Evolutionary conservation across 805 yeast genomes (phyloP), one percentile per base, ranked within the genome.

Genomic region (Cyberlindnera lachancei): DNA sequence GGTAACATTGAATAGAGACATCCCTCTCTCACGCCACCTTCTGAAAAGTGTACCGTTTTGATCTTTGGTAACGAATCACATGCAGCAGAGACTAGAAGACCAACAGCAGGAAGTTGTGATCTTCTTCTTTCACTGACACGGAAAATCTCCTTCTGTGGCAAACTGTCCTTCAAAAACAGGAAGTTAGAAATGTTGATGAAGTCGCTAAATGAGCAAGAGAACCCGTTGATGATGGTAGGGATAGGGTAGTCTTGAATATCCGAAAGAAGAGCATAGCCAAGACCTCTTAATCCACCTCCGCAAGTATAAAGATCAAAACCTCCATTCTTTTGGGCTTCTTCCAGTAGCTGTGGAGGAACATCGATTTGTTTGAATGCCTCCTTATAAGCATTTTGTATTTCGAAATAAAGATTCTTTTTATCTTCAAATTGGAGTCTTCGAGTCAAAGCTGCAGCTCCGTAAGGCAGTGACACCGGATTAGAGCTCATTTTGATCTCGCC

Each of bases 11-110:
- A 73, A 49, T 73, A 81, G 23, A 82, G 47, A 2, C 77, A 75
- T 38, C 90, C 90, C 56, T 81, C 90, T 44, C 90, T 64, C 15
- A 80, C 79, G 36, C 87, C 87, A 41, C 86, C 87, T 52, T 80
- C 86, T 35, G 78, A 68, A 52, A 81, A 81, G 44, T 78, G 74
- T 18, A 81, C 67, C 3, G 79, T 69, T 43, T 72, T 72, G 25
- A 79, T 63, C 22, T 59, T 61, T 13, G 86, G 85, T 22, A 79
- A 54, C 0, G 76, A 67, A 37, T 73, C 76, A 45, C 75, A 67
- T 1, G 79, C 75, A 0, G 82, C 83, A 21, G 75, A 65, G 38
- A 78, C 60, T 12, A 80, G 52, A 13, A 79, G 47, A 1, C 82
- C 79, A 24, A 79, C 79, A 1, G 85, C 81, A 6, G 88, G 87